Evolutionary conservation across 2,329 filamentous ascomycete genomes (phyloP).

Genomic region (Monosporascus sp.): DNA sequence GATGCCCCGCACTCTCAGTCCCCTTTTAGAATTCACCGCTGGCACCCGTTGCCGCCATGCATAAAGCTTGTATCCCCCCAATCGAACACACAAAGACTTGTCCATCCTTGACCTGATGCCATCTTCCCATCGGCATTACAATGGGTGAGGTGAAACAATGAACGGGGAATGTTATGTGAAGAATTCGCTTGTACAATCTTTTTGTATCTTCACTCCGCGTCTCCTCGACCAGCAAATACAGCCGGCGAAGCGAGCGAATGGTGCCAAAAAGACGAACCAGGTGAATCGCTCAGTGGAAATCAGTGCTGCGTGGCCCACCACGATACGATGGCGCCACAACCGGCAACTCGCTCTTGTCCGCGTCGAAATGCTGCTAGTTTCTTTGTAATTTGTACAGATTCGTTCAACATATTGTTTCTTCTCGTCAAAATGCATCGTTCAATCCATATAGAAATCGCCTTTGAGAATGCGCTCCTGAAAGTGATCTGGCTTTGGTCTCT

Average conservation of each 20-base stretch:
- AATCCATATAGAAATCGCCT: conserved; percentile 98
- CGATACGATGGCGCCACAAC: background rate
- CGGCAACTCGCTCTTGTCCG: background rate
- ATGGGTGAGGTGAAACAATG: background rate
- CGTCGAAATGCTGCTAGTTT: background rate
- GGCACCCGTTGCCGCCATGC: background rate
- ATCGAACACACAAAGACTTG: background rate
- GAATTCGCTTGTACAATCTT: background rate
- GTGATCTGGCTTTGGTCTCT: conserved; percentile 73
- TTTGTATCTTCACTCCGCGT: background rate
- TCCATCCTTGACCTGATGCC: background rate
- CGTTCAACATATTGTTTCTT: background rate
- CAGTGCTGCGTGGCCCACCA: background rate
- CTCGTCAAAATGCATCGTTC: conserved; percentile 22
- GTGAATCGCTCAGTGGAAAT: background rate
- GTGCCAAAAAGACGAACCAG: background rate
- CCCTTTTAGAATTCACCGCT: background rate
- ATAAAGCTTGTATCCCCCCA: background rate
- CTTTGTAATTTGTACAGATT: background rate
- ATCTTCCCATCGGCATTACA: background rate
- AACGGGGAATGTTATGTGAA: background rate
- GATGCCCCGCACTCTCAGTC: background rate
- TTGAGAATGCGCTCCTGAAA: conserved; percentile 97
- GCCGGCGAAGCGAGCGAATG: background rate
- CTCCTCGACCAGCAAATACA: background rate